phyloP scores from a whole-genome alignment of 495 filamentous ascomycete species.

The Xylona heveae region DNA sequence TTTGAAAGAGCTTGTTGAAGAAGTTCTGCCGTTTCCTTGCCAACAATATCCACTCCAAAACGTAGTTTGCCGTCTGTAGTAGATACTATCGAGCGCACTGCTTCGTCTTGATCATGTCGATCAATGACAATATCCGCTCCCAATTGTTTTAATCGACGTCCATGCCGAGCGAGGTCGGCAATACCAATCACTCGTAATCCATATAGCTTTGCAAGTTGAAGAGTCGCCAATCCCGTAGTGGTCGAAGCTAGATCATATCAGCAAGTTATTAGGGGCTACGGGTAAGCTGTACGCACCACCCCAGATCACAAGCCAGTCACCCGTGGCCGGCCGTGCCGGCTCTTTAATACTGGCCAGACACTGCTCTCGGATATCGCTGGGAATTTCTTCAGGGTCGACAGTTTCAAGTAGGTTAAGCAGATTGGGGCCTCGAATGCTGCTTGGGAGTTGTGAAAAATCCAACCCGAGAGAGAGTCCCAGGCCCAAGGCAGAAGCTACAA shows the following conservation, averaged over 20 bases:
- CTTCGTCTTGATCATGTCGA: constrained; percentile 32
- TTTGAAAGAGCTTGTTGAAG: constrained; percentile 23
- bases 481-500: constrained; percentile 33
- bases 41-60: constrained; percentile 41
- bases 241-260: constrained; percentile 29
- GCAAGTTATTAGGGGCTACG: background rate
- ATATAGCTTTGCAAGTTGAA: constrained; percentile 37
- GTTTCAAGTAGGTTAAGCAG: constrained; percentile 21
- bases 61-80: constrained; percentile 30
- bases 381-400: constrained; percentile 18
- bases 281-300: constrained; percentile 26
- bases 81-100: constrained; percentile 34
- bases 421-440: constrained; percentile 36
- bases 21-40: constrained; percentile 30
- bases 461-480: constrained; percentile 40
- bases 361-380: constrained; percentile 30
- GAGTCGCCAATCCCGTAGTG: constrained; percentile 33
- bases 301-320: constrained; percentile 51
- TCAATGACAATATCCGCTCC: constrained; percentile 40
- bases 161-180: constrained; percentile 39
- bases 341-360: constrained; percentile 23
- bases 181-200: constrained; percentile 35
- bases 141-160: constrained; percentile 26
- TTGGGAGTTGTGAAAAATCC: constrained; percentile 26
- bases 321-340: constrained; percentile 22